Conservation (phyloP, 352 stramenopile species). For the Globisporangium middletonii region DNA sequence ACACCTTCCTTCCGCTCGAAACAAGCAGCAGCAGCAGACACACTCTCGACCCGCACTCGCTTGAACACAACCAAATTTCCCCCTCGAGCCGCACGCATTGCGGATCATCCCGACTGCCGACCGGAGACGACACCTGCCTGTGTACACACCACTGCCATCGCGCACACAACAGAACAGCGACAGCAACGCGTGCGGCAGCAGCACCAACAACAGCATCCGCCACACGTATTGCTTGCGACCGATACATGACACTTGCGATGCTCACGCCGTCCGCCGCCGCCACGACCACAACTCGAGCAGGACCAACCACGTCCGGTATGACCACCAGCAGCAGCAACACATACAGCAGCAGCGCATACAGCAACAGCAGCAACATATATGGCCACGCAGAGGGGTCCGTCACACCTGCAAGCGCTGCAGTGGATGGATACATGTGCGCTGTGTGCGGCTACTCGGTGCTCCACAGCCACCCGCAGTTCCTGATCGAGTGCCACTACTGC, state of each 20-base stretch:
- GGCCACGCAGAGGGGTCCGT: background rate
- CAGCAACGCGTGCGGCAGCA: background rate
- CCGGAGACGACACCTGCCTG: too few species aligned
- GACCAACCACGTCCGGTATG: background rate
- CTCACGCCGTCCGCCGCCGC: conserved; percentile 7
- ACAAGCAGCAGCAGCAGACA: background rate
- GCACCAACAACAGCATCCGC: background rate
- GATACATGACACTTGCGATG: conserved; percentile 7
- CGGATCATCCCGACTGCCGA: background rate
- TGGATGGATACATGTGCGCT: conserved; percentile 12
- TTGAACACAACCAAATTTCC: background rate
- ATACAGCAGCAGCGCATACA: background rate
- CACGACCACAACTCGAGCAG: background rate
- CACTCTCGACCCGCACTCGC: background rate
- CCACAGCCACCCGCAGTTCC: conserved; percentile 20
- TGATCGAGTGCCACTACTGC: conserved; percentile 52
- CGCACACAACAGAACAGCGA: too few species aligned
- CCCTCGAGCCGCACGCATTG: conserved; percentile 3
- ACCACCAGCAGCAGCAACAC: background rate
- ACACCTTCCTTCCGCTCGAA: background rate
- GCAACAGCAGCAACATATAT: background rate
- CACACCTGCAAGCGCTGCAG: background rate
- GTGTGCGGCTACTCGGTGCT: conserved; percentile 16
- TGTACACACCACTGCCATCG: too few species aligned
- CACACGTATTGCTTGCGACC: background rate